Base-by-base conservation (phyloP, 2,329 filamentous ascomycete genomes). In the Xylariaceae sp. region DNA sequence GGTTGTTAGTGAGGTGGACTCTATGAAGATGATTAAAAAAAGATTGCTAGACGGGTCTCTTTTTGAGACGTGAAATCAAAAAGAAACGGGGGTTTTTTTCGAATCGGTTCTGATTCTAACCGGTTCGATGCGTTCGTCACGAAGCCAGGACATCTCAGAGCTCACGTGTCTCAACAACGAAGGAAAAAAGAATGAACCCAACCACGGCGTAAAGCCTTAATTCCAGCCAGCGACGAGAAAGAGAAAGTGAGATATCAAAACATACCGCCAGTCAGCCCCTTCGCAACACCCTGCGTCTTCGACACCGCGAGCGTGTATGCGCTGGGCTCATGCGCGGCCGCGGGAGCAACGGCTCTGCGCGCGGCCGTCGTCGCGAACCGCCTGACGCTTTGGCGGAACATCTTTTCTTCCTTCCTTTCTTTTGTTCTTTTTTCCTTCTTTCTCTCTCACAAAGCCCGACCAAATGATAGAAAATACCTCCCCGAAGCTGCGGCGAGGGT, bases 201-300 rank as follows among this genome's bases (percentile, higher is more conserved):
- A 12, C 6, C 28, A 31, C 12, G 28, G 28, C 7, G 12, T 31
- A 7, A 31, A 31, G 28, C n/a, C n/a, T n/a, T n/a, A n/a, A n/a
- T 7, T 6, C 6, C 7, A 12, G 28, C 28, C 6, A 31, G 12
- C 6, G 12, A 39, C 7, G 21, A 43, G 8, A 52, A 26, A 26
- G 19, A 39, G 11, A 29, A 45, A 14, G 7, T 44, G 40, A 33
- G 34, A 37, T 2, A 46, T 11, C 21, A 6, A 37, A 60, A 60
- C 77, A 61, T 83, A 95, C 92, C 92, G 79, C 90, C 92, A 52
- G 91, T 87, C 66, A 97, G 82, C 43, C 91, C 88, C 72, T 88
- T 84, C 46, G 91, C 87, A 56, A 91, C 78, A 54, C 91, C 89
- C 74, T 96, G 92, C 26, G 90, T 90, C 71, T 86, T 86, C 37